Conservation (phyloP, 129 eudicot species). For the Lactuca sativa region DNA sequence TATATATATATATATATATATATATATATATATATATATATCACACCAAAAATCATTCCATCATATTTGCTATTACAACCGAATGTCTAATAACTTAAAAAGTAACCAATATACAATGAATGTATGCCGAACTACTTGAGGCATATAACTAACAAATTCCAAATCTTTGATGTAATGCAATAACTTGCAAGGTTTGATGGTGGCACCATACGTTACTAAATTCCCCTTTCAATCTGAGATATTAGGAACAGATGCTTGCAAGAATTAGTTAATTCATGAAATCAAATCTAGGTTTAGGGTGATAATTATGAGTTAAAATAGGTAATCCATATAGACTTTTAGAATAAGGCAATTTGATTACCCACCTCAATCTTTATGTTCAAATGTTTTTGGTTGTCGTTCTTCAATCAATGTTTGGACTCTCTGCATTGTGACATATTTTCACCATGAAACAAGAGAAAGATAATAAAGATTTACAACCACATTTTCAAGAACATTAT, state of each 20-base stretch:
- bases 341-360: not conserved
- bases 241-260: no score
- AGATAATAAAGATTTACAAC: not conserved
- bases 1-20: no score
- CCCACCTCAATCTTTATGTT: conserved; percentile 38
- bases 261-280: not conserved
- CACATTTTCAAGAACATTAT: not conserved
- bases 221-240: not conserved
- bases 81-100: not conserved
- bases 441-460: not conserved
- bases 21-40: no score
- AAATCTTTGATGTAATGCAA: not conserved
- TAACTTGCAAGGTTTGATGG: not conserved
- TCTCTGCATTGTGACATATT: conserved; percentile 45
- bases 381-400: conserved; percentile 43
- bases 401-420: conserved; percentile 58
- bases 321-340: no score
- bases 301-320: no score
- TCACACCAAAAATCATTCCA: not conserved
- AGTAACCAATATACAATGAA: conserved; percentile 16
- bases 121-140: not conserved
- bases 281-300: not conserved
- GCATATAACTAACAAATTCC: not conserved
- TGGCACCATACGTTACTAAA: conserved; percentile 2
- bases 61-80: not conserved